Evolutionary conservation across 2,329 filamentous ascomycete genomes (phyloP).

Genomic region (Thielaviopsis punctulata): DNA sequence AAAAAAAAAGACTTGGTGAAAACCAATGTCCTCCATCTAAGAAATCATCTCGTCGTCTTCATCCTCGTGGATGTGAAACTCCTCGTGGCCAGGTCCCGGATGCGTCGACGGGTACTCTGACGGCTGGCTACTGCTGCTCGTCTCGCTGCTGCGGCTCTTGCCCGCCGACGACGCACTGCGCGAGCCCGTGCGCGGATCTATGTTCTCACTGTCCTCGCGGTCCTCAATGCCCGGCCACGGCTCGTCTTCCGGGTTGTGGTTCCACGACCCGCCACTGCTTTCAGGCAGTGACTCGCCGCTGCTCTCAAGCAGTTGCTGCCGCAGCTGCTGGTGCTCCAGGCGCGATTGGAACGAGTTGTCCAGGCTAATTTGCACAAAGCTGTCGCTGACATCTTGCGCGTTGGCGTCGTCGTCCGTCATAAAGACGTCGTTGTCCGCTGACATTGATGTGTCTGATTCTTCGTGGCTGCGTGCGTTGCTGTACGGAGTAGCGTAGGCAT

Average conservation of each 20-base stretch:
- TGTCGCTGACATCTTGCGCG: conserved; percentile 16
- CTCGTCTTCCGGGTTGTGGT: conserved; percentile 33
- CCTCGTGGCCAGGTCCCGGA: conserved; percentile 22
- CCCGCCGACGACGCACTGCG: neutral
- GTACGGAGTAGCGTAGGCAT: conserved; percentile 52
- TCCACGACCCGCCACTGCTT: neutral
- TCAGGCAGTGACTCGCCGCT: neutral
- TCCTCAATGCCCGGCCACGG: conserved; percentile 41
- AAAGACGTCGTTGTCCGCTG: conserved; percentile 18
- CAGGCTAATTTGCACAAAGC: conserved; percentile 15
- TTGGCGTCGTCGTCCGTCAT: conserved; percentile 20
- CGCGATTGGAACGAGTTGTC: conserved; percentile 16
- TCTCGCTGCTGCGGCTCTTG: conserved; percentile 18
- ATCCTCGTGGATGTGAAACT: conserved; percentile 28
- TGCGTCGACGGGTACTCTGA: conserved; percentile 39
- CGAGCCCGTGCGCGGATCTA: conserved; percentile 22
- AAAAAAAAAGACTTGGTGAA: neutral
- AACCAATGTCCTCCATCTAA: neutral
- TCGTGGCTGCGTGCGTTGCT: conserved; percentile 37
- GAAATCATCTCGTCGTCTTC: conserved; percentile 12
- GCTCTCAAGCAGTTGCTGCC: neutral
- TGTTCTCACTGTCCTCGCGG: conserved; percentile 31
- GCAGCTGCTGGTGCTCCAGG: conserved; percentile 15
- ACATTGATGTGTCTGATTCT: conserved; percentile 20
- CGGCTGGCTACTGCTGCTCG: conserved; percentile 31